A percentile compares a stretch with the other conserved stretches of the same genome.
phyloP scores from a whole-genome alignment of 163 green algal genomes.

The Prototheca wickerhamii region DNA sequence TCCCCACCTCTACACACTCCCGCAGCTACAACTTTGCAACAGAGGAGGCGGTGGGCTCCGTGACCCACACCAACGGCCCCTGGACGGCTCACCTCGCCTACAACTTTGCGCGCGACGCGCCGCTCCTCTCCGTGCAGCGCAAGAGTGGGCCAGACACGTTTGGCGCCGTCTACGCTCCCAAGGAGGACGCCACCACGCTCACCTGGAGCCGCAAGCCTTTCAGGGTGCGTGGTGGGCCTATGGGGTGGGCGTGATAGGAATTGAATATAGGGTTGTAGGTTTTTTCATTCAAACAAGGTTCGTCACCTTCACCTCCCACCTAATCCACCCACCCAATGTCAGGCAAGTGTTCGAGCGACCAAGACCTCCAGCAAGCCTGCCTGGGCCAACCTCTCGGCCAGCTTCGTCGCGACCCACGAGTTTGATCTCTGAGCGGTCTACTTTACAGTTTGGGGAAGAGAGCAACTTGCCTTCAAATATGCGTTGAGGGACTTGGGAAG shows the following conservation, averaged over 20 bases:
- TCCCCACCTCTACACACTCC: background rate
- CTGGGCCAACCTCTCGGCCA: background rate
- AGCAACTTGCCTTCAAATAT: too few species aligned
- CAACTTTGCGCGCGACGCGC: constrained; percentile 9
- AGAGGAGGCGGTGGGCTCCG: constrained; percentile 12
- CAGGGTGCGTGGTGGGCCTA: constrained; percentile 22
- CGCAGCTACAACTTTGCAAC: constrained; percentile 31
- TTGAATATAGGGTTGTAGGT: background rate
- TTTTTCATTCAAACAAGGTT: background rate
- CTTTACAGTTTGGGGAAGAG: too few species aligned
- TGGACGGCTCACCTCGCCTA: constrained; percentile 15
- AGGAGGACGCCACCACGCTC: constrained; percentile 16
- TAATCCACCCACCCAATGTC: background rate
- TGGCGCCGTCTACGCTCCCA: constrained; percentile 7
- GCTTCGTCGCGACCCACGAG: constrained; percentile 17
- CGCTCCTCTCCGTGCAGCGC: background rate
- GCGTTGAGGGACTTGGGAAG: too few species aligned
- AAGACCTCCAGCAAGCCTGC: constrained; percentile 3
- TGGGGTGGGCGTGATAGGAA: too few species aligned
- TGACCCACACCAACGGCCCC: constrained; percentile 10
- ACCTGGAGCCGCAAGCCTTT: constrained; percentile 20
- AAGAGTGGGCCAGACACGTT: constrained; percentile 12
- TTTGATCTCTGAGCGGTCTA: constrained; percentile 29
- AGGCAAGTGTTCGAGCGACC: constrained; percentile 9
- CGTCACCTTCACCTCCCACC: background rate